Evolutionary conservation across 2,329 filamentous ascomycete species (phyloP), one percentile per base, ranked within the genome.

Genomic region (Fusarium stilboides): DNA sequence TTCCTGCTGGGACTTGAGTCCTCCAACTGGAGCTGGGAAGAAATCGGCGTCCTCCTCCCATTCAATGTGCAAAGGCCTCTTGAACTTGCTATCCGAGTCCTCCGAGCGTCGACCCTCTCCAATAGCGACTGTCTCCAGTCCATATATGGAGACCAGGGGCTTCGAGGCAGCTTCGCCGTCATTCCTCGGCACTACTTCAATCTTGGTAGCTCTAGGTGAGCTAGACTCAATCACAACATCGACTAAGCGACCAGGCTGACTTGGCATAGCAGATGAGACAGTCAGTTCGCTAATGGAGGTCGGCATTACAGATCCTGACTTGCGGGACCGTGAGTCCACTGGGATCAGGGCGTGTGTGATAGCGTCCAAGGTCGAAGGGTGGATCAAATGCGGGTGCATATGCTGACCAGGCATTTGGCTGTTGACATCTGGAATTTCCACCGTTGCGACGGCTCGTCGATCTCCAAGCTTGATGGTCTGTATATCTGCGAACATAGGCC

Each of bases 281-380:
- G 45, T 56, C 44, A 66, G 19, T 14, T 59, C 63, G 5, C 62
- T 55, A 12, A 67, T 64, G 37, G 31, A 60, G 14, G 64, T 67
- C 13, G 64, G 64, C 64, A 67, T 67, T 3, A 67, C 60, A 6
- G 64, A 49, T 4, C 64, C 60, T 3, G 47, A 64, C 31, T 61
- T 61, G 45, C 59, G 53, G n/a, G 37, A 59, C 57, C 45, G 49
- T 6, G 46, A 33, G 7, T 60, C 57, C 1, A 67, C 24, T 3
- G 64, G 64, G 19, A 67, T 59, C 22, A 56, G 47, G 12, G 57
- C 15, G 20, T 81, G 80, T 7, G 81, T 75, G 1, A 80, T 49
- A 17, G 74, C 69, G 46, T 81, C 80, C 4, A 81, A 61, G 0
- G 79, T 74, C 17, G 75, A 70, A 3, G 80, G 80, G 54, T 81